phyloP scores from a whole-genome alignment of 2,329 filamentous ascomycete genomes.

The Nannizziopsis barbatae region DNA sequence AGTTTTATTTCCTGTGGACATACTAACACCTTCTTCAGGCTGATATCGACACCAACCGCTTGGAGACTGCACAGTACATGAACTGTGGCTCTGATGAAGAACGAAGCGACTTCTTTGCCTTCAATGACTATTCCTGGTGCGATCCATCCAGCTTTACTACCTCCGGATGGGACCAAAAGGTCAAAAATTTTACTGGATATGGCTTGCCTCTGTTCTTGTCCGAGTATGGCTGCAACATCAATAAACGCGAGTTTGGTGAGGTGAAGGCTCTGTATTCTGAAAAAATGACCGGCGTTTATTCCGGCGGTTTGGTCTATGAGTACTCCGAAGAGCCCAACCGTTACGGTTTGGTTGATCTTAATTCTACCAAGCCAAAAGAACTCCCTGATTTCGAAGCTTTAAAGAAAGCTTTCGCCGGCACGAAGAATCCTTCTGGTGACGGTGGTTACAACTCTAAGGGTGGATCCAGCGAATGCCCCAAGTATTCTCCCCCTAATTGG shows the following conservation, averaged over 20 bases:
- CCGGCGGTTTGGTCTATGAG: constrained; percentile 91
- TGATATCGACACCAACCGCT: constrained; percentile 73
- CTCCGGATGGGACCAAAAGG: constrained; percentile 80
- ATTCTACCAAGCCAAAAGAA: constrained; percentile 44
- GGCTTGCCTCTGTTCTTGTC: constrained; percentile 87
- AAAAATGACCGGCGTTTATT: constrained; percentile 84
- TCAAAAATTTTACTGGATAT: constrained; percentile 75
- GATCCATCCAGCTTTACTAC: constrained; percentile 64
- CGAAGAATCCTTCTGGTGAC: constrained; percentile 43
- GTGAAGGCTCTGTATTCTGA: constrained; percentile 64
- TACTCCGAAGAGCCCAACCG: constrained; percentile 70
- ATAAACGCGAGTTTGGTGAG: constrained; percentile 71
- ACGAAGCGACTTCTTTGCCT: constrained; percentile 77
- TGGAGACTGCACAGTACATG: constrained; percentile 81
- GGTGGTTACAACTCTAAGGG: constrained; percentile 44
- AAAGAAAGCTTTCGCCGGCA: constrained; percentile 41
- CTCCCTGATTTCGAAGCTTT: constrained; percentile 52
- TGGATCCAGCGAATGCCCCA: constrained; percentile 36
- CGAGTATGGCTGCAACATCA: constrained; percentile 83
- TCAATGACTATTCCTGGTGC: constrained; percentile 74
- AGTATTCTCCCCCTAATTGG: constrained; percentile 44
- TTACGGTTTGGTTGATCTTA: constrained; percentile 67
- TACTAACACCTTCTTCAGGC: constrained; percentile 35
- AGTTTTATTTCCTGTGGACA: neutral
- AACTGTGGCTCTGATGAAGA: constrained; percentile 80